A percentile compares a stretch with the other conserved stretches of the same genome.
These are phyloP conservation scores for Xylariaceae sp. DNA, from an alignment of 2,329 filamentous ascomycete species.

Conservation along the genomic window DNA sequence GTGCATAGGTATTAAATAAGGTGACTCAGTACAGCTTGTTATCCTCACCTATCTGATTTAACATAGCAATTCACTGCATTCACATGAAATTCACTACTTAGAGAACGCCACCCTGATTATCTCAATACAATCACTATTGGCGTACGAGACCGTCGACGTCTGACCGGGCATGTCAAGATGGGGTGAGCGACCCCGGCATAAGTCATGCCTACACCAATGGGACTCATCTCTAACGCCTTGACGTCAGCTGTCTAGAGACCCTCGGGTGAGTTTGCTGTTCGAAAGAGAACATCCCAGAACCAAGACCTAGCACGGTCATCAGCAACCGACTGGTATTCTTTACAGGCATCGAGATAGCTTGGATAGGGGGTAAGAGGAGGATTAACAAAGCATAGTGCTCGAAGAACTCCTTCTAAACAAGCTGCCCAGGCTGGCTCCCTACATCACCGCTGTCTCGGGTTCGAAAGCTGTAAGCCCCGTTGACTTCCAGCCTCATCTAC, in stretches of 20 bases:
- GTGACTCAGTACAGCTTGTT: not conserved
- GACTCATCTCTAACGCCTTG: constrained; percentile 38
- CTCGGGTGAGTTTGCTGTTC: constrained; percentile 36
- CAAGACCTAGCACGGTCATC: constrained; percentile 13
- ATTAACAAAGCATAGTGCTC: constrained; percentile 43
- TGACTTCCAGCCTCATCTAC: constrained; percentile 40
- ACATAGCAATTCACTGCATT: no score
- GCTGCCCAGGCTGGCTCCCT: constrained; percentile 42
- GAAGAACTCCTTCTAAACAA: constrained; percentile 41
- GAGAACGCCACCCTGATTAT: constrained; percentile 39
- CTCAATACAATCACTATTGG: constrained; percentile 44
- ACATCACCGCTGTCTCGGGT: constrained; percentile 43
- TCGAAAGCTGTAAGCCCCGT: constrained; percentile 37
- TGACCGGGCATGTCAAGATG: constrained; percentile 40
- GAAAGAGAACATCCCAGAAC: constrained; percentile 24
- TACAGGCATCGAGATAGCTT: not conserved
- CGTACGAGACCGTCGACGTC: constrained; percentile 43
- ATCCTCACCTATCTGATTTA: no score
- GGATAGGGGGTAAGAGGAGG: constrained; percentile 7
- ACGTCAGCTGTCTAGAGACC: constrained; percentile 43
- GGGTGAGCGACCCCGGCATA: constrained; percentile 45
- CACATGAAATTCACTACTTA: not conserved
- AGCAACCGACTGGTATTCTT: not conserved
- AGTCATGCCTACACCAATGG: constrained; percentile 39
- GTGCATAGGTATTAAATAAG: not conserved